Percentiles rank a stretch among this genome's conserved stretches.
These are phyloP conservation scores for Teratosphaeria gauchensis DNA, from an alignment of 2,329 filamentous ascomycete genomes.

Conservation along the genomic window DNA sequence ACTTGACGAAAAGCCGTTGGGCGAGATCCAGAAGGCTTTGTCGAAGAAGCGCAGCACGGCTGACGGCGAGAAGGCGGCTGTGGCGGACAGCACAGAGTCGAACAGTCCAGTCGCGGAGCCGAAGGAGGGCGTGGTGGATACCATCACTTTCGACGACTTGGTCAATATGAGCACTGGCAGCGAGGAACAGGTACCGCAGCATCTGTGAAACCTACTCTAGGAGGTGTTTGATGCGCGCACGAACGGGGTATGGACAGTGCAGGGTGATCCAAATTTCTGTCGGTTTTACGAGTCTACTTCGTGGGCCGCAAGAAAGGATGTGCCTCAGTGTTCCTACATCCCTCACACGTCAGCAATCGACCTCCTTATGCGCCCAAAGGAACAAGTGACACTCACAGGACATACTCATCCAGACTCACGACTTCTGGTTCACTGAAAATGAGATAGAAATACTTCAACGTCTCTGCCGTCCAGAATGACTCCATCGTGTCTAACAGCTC, in stretches of 20 bases:
- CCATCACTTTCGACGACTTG: not conserved
- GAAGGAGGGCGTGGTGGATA: not conserved
- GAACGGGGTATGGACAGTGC: no score
- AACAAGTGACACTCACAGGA: conserved; percentile 23
- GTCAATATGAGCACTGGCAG: not conserved
- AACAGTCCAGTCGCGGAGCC: not conserved
- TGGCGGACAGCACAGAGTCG: no score
- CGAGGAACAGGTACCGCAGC: not conserved
- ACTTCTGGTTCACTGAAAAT: conserved; percentile 33
- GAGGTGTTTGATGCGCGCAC: no score
- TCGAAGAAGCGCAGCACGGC: not conserved
- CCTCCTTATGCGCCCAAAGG: not conserved
- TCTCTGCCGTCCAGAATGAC: conserved; percentile 42
- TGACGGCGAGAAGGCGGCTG: not conserved
- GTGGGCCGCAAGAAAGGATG: conserved; percentile 33
- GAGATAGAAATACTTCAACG: conserved; percentile 38
- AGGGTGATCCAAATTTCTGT: not conserved
- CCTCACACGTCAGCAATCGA: not conserved
- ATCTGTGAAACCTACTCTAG: not conserved
- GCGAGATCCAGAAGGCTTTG: not conserved
- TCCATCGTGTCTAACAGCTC: conserved; percentile 35
- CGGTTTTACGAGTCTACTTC: not conserved
- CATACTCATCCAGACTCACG: conserved; percentile 38
- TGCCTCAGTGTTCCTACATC: conserved; percentile 35
- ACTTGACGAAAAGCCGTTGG: not conserved